Percentiles rank a stretch among this genome's conserved stretches.
These are phyloP conservation scores for Talaromyces marneffei DNA, from an alignment of 2,329 filamentous ascomycete genomes.

Conservation along the genomic window DNA sequence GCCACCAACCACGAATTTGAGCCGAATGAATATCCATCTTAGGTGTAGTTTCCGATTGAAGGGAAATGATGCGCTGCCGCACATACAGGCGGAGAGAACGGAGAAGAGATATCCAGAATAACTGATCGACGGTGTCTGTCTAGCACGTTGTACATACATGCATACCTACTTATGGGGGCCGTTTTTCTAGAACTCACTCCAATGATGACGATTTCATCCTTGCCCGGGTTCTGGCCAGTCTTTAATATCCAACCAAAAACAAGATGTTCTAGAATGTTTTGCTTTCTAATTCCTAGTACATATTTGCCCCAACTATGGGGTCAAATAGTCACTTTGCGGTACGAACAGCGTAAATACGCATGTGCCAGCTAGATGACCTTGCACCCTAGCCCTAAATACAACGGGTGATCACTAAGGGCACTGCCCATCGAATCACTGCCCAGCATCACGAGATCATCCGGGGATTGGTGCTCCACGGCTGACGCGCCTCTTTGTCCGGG, in stretches of 20 bases:
- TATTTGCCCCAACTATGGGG: background rate
- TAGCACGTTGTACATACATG: background rate
- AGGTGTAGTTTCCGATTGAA: background rate
- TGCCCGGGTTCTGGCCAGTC: background rate
- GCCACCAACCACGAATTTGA: background rate
- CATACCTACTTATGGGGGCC: conserved; percentile 1
- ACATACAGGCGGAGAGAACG: background rate
- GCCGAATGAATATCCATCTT: background rate
- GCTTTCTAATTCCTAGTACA: background rate
- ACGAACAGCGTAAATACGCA: background rate
- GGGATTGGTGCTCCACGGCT: background rate
- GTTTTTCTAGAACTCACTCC: background rate
- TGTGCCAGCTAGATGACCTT: background rate
- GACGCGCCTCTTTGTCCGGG: background rate
- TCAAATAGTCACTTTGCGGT: background rate
- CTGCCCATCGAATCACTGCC: background rate
- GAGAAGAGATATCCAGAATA: background rate
- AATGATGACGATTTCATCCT: background rate
- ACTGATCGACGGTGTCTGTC: background rate
- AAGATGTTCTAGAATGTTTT: background rate
- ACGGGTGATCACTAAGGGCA: background rate
- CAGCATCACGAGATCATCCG: background rate
- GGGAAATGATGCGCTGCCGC: too few relatives aligned
- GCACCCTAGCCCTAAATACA: background rate
- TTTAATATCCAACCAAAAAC: background rate